Base-by-base conservation (phyloP, 495 filamentous ascomycete genomes). In the Hyaloscypha variabilis region DNA sequence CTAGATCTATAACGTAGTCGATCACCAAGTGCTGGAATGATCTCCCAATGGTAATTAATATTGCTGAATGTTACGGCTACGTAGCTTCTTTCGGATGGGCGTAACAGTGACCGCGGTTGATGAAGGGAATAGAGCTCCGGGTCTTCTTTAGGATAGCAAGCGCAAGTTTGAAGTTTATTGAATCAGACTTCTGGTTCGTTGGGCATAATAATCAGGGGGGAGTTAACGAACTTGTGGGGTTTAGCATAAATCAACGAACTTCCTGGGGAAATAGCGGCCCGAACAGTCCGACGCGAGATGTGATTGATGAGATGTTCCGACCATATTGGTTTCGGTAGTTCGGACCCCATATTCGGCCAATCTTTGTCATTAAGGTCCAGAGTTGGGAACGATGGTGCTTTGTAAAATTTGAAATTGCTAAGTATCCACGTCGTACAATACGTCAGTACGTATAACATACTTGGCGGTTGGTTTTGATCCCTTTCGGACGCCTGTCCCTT, bases 391-490 rank as follows among this genome's bases (percentile, higher is more conserved):
- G 25, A 36, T 28, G 19, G 60, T 17, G 31, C 24, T 28, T 54
- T 26, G 14, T 6, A 29, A 26, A 19, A 34, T 31, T 50, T 25
- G n/a, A 30, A 25, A 34, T 58, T 62, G 50, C 29, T 8, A 24
- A 39, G 26, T 24, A 68, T 79, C 78, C 39, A 82, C 62, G 71
- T 82, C 80, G 49, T 80, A 82, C 58, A 79, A 69, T 10, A 82
- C 75, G 71, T 82, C 80, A 8, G 80, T 81, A 62, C 80, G 66
- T 60, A 82, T 81, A 25, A 82, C 76, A 72, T 82, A 82, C 66
- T 82, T 82, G 28, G 70, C 70, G 26, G 70, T 63, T 34, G 63
- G 60, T 24, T 50, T 69, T 1, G 73, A 73, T 1, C 75, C 80
- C 64, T 74, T 75, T 26, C 73, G 71, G 1, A 82, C 80, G 6